phyloP scores from a whole-genome alignment of 1,284 basidiomycete genomes.

The Tilletia walkeri region DNA sequence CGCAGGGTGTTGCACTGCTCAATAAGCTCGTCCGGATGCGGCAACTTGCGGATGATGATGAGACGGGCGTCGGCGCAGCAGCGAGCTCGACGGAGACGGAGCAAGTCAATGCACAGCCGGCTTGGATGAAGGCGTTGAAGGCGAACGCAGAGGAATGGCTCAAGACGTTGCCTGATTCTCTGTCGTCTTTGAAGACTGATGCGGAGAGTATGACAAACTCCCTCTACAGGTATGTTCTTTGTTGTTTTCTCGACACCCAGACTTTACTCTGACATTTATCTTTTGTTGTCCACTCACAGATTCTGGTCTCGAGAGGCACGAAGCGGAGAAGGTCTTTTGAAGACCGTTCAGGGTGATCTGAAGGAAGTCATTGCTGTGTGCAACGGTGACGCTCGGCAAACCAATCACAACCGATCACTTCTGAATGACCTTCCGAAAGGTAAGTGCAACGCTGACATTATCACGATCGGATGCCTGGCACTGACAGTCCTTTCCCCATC shows the following conservation, averaged over 20 bases:
- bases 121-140: constrained; percentile 48
- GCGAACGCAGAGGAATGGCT: constrained; percentile 43
- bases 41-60: constrained; percentile 47
- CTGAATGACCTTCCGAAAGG: constrained; percentile 43
- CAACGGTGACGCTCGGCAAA: constrained; percentile 40
- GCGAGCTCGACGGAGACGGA: constrained; percentile 1
- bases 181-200: not conserved
- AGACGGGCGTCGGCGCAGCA: constrained; percentile 24
- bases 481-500: not conserved
- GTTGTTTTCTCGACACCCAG: too few species aligned
- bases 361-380: constrained; percentile 40
- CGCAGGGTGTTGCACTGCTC: constrained; percentile 39
- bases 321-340: constrained; percentile 35
- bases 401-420: constrained; percentile 45
- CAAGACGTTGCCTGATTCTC: not conserved
- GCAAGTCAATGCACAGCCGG: constrained; percentile 32
- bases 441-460: constrained; percentile 6
- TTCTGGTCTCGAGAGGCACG: constrained; percentile 54
- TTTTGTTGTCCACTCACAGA: not conserved
- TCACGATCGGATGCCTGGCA: not conserved
- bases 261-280: not conserved
- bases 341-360: constrained; percentile 39
- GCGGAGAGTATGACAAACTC: constrained; percentile 16
- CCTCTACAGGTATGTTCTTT: not conserved
- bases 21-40: constrained; percentile 50